A percentile compares a stretch with the other conserved stretches of the same genome.
These are phyloP conservation scores for Zoysia pacifica DNA, from an alignment of 176 grass and related monocot genomes.

Conservation along the genomic window DNA sequence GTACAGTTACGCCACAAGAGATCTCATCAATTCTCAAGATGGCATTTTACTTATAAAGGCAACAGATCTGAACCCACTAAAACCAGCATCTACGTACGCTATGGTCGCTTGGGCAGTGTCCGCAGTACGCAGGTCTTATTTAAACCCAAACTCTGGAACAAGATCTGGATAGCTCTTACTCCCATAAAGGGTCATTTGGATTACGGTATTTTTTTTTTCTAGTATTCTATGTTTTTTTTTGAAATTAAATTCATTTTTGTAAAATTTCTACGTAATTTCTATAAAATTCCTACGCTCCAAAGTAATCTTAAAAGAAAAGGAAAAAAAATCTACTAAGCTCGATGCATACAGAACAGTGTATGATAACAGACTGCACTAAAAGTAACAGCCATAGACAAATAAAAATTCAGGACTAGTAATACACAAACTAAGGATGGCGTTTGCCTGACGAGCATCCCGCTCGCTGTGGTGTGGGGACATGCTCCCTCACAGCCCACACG, in stretches of 20 bases:
- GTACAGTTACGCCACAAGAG: not conserved
- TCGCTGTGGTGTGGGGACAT: too few species aligned
- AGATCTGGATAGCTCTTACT: not conserved
- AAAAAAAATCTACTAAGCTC: too few species aligned
- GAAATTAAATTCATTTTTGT: too few species aligned
- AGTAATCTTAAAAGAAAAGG: too few species aligned
- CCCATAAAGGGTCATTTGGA: too few species aligned
- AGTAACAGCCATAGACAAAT: not conserved
- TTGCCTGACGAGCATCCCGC: too few species aligned
- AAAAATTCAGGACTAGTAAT: not conserved
- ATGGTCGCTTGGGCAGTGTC: not conserved
- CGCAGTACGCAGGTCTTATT: not conserved
- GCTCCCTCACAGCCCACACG: too few species aligned
- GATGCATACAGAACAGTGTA: not conserved
- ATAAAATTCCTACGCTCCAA: too few species aligned
- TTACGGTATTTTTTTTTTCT: too few species aligned
- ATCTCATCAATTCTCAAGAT: not conserved
- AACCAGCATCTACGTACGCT: not conserved
- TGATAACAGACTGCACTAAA: not conserved
- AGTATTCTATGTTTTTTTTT: too few species aligned
- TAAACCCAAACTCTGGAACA: not conserved
- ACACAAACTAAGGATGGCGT: not conserved
- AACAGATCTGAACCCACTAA: not conserved
- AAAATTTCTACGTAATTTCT: too few species aligned
- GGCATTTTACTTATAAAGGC: not conserved